Evolutionary conservation across 768 basidiomycete genomes (phyloP).

Genomic region (Mycena floridula): DNA sequence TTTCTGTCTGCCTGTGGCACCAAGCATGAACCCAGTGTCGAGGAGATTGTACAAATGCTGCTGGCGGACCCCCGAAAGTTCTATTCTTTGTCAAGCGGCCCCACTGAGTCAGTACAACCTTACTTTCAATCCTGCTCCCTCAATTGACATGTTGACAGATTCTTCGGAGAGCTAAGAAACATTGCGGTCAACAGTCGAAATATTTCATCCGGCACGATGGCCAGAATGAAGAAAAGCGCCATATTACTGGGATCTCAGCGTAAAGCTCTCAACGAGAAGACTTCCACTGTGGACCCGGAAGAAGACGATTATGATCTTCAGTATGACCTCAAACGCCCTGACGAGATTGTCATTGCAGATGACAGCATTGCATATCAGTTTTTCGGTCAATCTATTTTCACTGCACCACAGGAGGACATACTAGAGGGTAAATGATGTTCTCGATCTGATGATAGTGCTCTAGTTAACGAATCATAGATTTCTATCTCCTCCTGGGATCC

Average conservation of each 20-base stretch:
- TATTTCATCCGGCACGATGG: slow-evolving; percentile 43
- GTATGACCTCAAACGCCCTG: slow-evolving; percentile 66
- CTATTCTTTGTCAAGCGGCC: slow-evolving; percentile 63
- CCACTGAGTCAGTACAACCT: slow-evolving; percentile 47
- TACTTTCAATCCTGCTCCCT: not conserved
- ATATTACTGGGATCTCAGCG: slow-evolving; percentile 74
- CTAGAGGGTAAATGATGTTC: slow-evolving; percentile 56
- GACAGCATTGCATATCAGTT: slow-evolving; percentile 76
- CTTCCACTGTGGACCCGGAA: slow-evolving; percentile 29
- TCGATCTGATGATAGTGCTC: not conserved
- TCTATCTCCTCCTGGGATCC: slow-evolving; percentile 76
- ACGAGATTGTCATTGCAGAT: slow-evolving; percentile 78
- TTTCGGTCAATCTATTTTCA: slow-evolving; percentile 72
- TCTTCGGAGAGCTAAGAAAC: slow-evolving; percentile 75
- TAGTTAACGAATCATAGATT: slow-evolving; percentile 34
- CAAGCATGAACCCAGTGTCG: slow-evolving; percentile 78
- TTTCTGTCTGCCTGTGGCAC: slow-evolving; percentile 89
- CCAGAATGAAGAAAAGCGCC: slow-evolving; percentile 62
- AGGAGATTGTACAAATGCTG: slow-evolving; percentile 70
- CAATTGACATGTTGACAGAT: slow-evolving; percentile 38
- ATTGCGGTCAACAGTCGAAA: slow-evolving; percentile 73
- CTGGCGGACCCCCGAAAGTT: slow-evolving; percentile 66
- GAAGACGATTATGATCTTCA: slow-evolving; percentile 69
- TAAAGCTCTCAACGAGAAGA: slow-evolving; percentile 29
- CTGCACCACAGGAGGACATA: slow-evolving; percentile 84